Base-by-base conservation (phyloP, 108 stramenopile species). In the Fragilaria crotonensis region DNA sequence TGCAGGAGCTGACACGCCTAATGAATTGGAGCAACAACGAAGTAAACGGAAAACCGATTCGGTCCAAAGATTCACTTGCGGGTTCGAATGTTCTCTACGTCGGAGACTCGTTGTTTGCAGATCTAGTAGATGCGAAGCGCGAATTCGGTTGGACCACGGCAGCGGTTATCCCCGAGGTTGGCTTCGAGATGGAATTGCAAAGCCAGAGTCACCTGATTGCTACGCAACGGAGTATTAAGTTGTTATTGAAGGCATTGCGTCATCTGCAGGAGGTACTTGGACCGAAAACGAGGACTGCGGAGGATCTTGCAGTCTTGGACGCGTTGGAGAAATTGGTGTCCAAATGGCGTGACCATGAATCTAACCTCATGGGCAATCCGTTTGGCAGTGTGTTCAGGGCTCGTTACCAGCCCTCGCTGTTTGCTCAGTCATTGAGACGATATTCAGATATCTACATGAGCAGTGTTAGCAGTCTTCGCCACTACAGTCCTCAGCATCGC, bases 101-200 rank as follows among this genome's bases (percentile, higher is more conserved):
- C 55, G 97, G 97, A 20, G 97, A 98, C 58, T 93, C 91, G 25
- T 69, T 98, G 18, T 96, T 96, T 75, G 96, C 97, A n/a, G 96
- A 98, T 79, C 64, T 98, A 31, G 96, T 97, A 5, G 95, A 96
- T 62, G 96, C 95, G 7, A 95, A 96, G 33, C 83, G 89, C 14
- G 87, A 90, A 60, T 90, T 75, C 52, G 87, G 89, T 2, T 94
- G 93, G 93, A 86, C 75, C 19, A 94, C 93, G n/a, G 93, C 87
- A n/a, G 93, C 87, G 19, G 89, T 94, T 11, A 81, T 84, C 7
- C 86, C 91, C 2, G 91, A 93, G 47, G 85, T 93, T 2, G 67
- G 83, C 29, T 68, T 62, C 31, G 85, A 93, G 59, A 68, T 84
- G 54, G 75, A 84, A 44, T 48, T 84, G 5, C 78, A 87, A 54